Conservation (phyloP, 164 flowering plant genomes). For the Vitis rupestris region DNA sequence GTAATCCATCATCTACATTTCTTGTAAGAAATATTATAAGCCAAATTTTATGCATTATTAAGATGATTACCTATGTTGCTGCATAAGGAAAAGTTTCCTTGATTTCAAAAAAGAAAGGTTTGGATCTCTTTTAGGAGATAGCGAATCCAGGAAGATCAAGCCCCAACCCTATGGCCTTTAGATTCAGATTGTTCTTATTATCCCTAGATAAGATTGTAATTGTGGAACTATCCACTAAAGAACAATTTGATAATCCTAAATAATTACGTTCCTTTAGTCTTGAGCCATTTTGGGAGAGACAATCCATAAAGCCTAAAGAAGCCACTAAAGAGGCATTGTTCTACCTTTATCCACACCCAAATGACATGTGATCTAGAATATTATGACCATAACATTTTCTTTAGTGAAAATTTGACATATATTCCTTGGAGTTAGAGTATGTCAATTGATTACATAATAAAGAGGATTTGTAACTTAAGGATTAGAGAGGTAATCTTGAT, state of each 20-base stretch:
- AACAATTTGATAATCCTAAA: conserved; percentile 73
- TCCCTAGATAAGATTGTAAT: conserved; percentile 32
- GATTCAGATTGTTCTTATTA: conserved; percentile 39
- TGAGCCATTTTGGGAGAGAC: conserved; percentile 34
- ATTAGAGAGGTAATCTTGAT: no score
- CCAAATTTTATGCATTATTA: background rate
- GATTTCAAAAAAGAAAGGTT: conserved; percentile 40
- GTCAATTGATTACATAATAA: no score
- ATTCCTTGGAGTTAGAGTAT: no score
- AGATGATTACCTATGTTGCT: conserved; percentile 62
- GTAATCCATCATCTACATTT: background rate
- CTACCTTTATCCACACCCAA: conserved; percentile 42
- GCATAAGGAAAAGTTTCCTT: conserved; percentile 68
- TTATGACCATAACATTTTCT: no score
- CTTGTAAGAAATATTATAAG: background rate
- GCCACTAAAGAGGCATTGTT: conserved; percentile 40
- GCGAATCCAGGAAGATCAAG: conserved; percentile 94
- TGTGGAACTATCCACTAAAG: conserved; percentile 78
- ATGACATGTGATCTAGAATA: no score
- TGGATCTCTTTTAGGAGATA: conserved; percentile 65
- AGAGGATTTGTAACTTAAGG: no score
- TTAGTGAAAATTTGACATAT: no score
- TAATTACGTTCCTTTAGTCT: conserved; percentile 74
- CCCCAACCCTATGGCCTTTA: conserved; percentile 88
- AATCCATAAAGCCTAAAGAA: conserved; percentile 45